These are phyloP conservation scores for Oidiodendron maius DNA, from an alignment of 495 filamentous ascomycete genomes.

Conservation along the genomic window DNA sequence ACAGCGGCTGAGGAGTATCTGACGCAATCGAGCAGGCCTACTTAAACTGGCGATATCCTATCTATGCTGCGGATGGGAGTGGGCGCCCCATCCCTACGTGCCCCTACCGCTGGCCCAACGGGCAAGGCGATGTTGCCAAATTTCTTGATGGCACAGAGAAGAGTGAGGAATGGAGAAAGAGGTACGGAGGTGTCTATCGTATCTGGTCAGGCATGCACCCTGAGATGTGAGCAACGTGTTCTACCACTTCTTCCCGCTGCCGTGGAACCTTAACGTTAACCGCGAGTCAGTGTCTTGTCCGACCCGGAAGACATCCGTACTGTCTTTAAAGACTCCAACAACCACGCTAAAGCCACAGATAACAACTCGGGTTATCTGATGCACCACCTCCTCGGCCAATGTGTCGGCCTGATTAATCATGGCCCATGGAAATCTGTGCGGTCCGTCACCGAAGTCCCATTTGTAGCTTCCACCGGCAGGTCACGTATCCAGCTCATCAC, in stretches of 20 bases:
- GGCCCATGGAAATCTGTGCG: conserved; percentile 17
- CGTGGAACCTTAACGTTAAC: no score
- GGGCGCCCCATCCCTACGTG: conserved; percentile 10
- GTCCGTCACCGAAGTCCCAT: conserved; percentile 5
- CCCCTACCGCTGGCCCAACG: conserved; percentile 25
- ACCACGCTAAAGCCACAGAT: no score
- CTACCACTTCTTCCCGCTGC: no score
- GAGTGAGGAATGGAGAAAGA: conserved; percentile 16
- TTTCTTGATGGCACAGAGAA: conserved; percentile 22
- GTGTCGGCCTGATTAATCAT: conserved; percentile 30
- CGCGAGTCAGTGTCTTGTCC: no score
- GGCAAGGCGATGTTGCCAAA: conserved; percentile 25
- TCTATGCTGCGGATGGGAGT: not conserved
- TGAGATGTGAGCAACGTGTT: conserved; percentile 22
- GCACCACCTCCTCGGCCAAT: conserved; percentile 34
- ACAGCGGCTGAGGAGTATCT: no score
- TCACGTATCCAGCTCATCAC: not conserved
- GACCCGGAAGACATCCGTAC: no score
- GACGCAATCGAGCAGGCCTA: no score
- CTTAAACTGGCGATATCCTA: not conserved
- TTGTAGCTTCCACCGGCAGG: not conserved
- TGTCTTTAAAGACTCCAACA: no score
- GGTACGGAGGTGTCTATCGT: conserved; percentile 24
- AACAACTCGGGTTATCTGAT: no score
- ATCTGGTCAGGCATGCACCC: conserved; percentile 28